Conservation (phyloP, 139 green algal genomes). For the Tetraselmis striata region DNA sequence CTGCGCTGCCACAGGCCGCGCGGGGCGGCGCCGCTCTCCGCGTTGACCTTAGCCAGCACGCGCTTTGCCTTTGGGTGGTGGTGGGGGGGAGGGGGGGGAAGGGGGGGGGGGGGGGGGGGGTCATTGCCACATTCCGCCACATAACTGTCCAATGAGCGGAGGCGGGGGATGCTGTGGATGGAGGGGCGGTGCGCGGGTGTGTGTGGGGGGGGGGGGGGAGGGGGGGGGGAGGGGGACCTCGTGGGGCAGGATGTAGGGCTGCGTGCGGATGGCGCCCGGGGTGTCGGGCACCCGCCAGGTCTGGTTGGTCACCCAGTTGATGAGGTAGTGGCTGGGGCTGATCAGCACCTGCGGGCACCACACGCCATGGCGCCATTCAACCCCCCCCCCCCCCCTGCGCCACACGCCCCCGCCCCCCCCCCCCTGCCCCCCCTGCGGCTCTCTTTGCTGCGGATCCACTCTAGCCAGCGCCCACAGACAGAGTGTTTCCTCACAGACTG, state of each 20-base stretch:
- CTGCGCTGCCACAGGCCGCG: background rate
- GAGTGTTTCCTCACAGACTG: no score
- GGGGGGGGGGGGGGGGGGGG: background rate
- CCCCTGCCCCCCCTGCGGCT: no score
- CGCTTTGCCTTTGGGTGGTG: background rate
- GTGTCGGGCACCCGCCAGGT: background rate
- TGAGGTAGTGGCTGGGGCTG: constrained; percentile 7
- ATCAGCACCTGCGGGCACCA: constrained; percentile 6
- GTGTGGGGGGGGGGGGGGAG: background rate
- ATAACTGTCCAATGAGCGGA: no score
- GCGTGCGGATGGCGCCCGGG: background rate
- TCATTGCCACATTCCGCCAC: no score
- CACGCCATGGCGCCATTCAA: no score
- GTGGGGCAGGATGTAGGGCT: constrained; percentile 12
- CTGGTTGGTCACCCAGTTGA: constrained; percentile 3
- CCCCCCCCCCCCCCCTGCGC: no score
- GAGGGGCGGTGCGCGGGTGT: background rate
- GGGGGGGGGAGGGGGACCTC: background rate
- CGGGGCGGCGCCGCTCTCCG: background rate
- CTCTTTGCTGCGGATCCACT: no score
- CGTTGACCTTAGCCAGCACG: background rate
- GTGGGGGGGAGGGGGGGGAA: background rate
- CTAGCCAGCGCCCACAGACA: no score
- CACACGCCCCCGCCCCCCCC: no score
- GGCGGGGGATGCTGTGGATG: background rate